Base-by-base conservation (phyloP, 2,329 filamentous ascomycete species). In the Furcasterigmium sp. region DNA sequence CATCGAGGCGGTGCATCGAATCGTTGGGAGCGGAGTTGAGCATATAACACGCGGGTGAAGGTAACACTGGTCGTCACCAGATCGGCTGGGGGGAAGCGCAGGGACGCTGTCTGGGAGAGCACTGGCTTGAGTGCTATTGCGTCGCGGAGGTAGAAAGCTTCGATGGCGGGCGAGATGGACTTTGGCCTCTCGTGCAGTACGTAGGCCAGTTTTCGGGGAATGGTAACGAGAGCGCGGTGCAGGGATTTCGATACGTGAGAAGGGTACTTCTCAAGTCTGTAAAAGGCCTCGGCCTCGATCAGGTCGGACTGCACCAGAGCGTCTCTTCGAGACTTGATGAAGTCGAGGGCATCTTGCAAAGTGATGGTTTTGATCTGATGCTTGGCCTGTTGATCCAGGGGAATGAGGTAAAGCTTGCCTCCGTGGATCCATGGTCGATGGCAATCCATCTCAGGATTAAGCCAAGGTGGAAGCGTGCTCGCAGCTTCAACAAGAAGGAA, bases 401-500 rank as follows among this genome's bases (percentile, higher is more conserved):
- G 79, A 44, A 97, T 85, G 46, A 97, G 79, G 37, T 80, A 72
- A 15, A 97, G 73, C 43, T 83, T 78, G 44, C 86, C 87, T 25
- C 81, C 69, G 54, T 95, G 80, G 43, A 98, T 82, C 93, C 93
- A 98, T 26, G 94, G 83, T 44, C 93, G 78, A 60, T 95, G 87
- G 51, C 84, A 79, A 50, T 94, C 90, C 30, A 91, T 84, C 50
- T 95, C 91, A 1, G 93, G 93, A 53, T 84, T 95, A 20, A 98
- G 68, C 94, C 93, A 98, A 48, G 78, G 81, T 3, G 93, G 93
- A 3, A 96, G 70, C 13, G 84, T 82, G 52, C 87, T 90, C 21
- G 94, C 91, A 23, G 91, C 93, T 68, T 98, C 93, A 44, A 96
- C 85, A 15, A 98, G 80, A 39, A 98, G 75, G 55, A 98, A 98